Percentiles rank a stretch among this genome's conserved stretches.
phyloP scores from a whole-genome alignment of 2,329 filamentous ascomycete genomes.

The Aphanocladium album region DNA sequence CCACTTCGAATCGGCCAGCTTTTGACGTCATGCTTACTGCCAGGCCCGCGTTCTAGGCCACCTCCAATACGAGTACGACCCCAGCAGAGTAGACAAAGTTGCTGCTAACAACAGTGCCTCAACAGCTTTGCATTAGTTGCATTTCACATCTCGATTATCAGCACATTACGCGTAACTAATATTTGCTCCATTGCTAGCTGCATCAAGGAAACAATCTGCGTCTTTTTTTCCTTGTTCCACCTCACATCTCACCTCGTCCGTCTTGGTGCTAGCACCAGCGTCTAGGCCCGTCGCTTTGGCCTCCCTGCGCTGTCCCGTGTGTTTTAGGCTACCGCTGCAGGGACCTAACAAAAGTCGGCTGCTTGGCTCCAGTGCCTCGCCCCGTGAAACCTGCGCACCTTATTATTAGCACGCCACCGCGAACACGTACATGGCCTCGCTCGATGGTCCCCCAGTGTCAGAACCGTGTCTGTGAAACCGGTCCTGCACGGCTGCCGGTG shows the following conservation, averaged over 20 bases:
- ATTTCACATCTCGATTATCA: neutral
- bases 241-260: neutral
- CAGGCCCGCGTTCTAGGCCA: neutral
- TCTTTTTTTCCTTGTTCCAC: neutral
- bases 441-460: neutral
- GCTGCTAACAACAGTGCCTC: too few species aligned
- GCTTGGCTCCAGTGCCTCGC: neutral
- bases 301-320: constrained; percentile 2
- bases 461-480: neutral
- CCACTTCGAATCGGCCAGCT: neutral
- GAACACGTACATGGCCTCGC: neutral
- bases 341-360: neutral
- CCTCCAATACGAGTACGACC: neutral
- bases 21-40: constrained; percentile 6
- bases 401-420: too few species aligned
- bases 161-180: neutral
- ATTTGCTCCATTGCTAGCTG: neutral
- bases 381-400: neutral
- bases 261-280: neutral
- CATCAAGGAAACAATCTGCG: neutral
- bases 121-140: too few species aligned
- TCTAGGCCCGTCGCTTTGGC: neutral
- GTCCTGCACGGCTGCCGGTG: neutral
- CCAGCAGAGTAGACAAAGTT: neutral
- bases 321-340: neutral